Conservation (phyloP, 805 yeast genomes). For the Metschnikowia dekortorum region DNA sequence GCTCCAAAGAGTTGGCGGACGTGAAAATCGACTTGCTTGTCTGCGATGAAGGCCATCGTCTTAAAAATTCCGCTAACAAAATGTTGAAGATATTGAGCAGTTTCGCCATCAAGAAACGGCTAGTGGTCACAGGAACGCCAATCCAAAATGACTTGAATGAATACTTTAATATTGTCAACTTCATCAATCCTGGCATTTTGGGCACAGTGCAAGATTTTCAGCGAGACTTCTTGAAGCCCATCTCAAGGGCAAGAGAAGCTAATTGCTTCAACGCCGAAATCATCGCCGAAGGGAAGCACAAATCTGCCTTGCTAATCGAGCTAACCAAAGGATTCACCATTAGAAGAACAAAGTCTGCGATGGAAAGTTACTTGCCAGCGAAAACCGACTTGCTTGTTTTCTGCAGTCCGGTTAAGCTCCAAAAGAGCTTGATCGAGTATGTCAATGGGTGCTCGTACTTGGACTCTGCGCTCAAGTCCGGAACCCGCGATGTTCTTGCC, state of each 20-base stretch:
- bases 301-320: constrained; percentile 58
- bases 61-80: constrained; percentile 72
- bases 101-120: constrained; percentile 50
- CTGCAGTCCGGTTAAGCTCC: constrained; percentile 68
- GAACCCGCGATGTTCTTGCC: constrained; percentile 47
- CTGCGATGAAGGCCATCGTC: constrained; percentile 94
- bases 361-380: constrained; percentile 60
- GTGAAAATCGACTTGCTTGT: constrained; percentile 63
- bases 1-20: constrained; percentile 46
- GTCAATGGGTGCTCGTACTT: constrained; percentile 39
- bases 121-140: constrained; percentile 84
- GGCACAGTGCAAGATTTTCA: constrained; percentile 61
- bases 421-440: constrained; percentile 50
- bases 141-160: constrained; percentile 89
- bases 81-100: constrained; percentile 58
- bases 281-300: constrained; percentile 53
- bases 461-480: constrained; percentile 24
- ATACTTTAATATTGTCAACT: constrained; percentile 74
- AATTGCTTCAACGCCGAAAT: constrained; percentile 49
- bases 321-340: constrained; percentile 65
- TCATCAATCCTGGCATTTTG: constrained; percentile 77
- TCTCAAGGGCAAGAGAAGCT: constrained; percentile 61
- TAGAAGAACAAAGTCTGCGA: constrained; percentile 62
- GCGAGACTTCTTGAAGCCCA: constrained; percentile 63
- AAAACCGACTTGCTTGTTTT: constrained; percentile 74